Conservation (phyloP, 2,329 filamentous ascomycete genomes). For the Epichloe aotearoae region DNA sequence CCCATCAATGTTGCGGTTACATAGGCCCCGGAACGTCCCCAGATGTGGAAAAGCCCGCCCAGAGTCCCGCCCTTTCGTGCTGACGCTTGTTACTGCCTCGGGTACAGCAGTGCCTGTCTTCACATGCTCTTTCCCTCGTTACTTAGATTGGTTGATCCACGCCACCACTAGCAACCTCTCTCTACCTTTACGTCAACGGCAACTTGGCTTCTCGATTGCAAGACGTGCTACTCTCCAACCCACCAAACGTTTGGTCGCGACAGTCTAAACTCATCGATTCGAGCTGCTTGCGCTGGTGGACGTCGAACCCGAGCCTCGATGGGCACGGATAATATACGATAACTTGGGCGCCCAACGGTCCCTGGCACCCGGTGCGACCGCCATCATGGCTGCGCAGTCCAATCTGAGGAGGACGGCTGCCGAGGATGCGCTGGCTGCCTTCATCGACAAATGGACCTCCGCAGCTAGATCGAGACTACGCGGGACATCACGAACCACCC, state of each 20-base stretch:
- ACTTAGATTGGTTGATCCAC: neutral
- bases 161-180: neutral
- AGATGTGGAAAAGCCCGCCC: too few relatives aligned
- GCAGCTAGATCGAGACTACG: conserved; percentile 42
- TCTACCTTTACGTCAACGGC: neutral
- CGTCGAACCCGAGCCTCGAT: neutral
- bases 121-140: conserved; percentile 1
- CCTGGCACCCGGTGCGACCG: neutral
- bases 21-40: too few relatives aligned
- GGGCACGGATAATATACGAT: neutral
- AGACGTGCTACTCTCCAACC: neutral
- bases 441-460: conserved; percentile 46
- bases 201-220: neutral
- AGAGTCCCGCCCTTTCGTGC: neutral
- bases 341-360: neutral
- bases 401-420: conserved; percentile 56
- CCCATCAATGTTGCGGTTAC: too few relatives aligned
- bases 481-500: conserved; percentile 55
- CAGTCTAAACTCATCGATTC: neutral
- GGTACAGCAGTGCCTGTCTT: conserved; percentile 1
- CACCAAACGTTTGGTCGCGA: neutral
- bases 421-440: conserved; percentile 52
- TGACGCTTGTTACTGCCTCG: conserved; percentile 1
- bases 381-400: conserved; percentile 72
- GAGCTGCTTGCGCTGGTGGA: neutral